These are phyloP conservation scores for Apiospora kogelbergensis DNA, from an alignment of 2,329 filamentous ascomycete genomes.

Conservation along the genomic window DNA sequence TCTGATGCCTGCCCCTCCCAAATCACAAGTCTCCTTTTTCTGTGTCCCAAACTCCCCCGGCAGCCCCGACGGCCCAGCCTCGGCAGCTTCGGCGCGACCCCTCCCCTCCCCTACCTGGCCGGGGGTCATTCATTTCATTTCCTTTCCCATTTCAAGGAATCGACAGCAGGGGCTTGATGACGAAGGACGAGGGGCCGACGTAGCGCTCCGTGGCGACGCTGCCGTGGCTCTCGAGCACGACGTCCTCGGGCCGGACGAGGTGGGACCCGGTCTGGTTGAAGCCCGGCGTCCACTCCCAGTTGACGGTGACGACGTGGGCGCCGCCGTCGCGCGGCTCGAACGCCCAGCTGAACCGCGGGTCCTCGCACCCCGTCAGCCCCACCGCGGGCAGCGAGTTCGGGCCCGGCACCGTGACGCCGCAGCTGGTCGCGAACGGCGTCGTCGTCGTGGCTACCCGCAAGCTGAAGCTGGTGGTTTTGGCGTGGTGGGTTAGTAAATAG, in stretches of 20 bases:
- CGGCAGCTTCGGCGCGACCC: neutral
- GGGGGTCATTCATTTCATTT: no score
- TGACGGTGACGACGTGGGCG: conserved; percentile 3
- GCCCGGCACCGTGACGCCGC: conserved; percentile 1
- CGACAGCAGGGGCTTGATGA: neutral
- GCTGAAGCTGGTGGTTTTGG: neutral
- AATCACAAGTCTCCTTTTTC: neutral
- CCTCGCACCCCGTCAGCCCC: neutral
- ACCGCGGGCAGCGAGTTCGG: neutral
- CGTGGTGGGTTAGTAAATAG: neutral
- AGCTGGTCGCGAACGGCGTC: neutral
- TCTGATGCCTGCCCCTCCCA: neutral
- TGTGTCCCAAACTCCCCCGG: no score
- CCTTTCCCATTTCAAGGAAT: neutral
- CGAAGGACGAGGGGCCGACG: conserved; percentile 2
- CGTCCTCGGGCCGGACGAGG: neutral
- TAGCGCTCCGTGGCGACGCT: conserved; percentile 6
- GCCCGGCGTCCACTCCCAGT: neutral
- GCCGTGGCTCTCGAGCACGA: conserved; percentile 5
- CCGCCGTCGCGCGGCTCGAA: conserved; percentile 7
- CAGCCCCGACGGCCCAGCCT: neutral
- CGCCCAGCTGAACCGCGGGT: conserved; percentile 6
- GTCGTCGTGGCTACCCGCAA: neutral
- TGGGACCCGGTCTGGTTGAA: conserved; percentile 9
- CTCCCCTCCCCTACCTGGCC: neutral